Evolutionary conservation across 805 yeast species (phyloP).

Genomic region (Torulaspora microellipsoides): DNA sequence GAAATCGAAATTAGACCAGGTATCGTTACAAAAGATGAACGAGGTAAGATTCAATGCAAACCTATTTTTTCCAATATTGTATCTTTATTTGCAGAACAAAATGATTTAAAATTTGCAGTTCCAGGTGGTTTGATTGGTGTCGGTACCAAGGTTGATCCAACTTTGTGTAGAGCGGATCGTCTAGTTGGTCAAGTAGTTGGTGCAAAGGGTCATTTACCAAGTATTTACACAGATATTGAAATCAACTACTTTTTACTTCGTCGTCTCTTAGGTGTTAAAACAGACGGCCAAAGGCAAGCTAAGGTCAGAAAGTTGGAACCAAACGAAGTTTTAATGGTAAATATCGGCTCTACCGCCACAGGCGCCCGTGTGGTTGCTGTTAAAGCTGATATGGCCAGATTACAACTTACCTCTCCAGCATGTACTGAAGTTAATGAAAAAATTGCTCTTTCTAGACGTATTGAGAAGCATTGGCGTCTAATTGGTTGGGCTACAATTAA

Average conservation of each 20-base stretch:
- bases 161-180: constrained; percentile 98
- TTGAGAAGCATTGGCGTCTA: constrained; percentile 99
- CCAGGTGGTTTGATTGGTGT: constrained; percentile 99
- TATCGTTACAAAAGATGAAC: constrained; percentile 92
- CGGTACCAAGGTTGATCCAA: constrained; percentile 98
- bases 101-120: constrained; percentile 96
- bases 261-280: constrained; percentile 96
- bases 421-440: constrained; percentile 98
- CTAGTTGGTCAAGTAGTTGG: constrained; percentile 99
- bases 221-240: constrained; percentile 94
- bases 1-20: constrained; percentile 99
- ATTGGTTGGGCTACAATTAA: constrained; percentile 99
- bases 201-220: constrained; percentile 92
- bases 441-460: constrained; percentile 98
- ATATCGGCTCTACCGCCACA: constrained; percentile 98
- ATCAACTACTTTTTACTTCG: constrained; percentile 94
- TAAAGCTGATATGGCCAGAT: constrained; percentile 98
- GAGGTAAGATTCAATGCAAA: constrained; percentile 83
- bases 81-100: constrained; percentile 94
- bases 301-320: constrained; percentile 91
- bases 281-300: constrained; percentile 95
- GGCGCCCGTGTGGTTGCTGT: constrained; percentile 99
- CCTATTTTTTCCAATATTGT: constrained; percentile 94
- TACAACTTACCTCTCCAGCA: constrained; percentile 94
- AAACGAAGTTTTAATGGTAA: constrained; percentile 97